Conservation (phyloP, 331 rosid genomes). For the Malus hybrid region DNA sequence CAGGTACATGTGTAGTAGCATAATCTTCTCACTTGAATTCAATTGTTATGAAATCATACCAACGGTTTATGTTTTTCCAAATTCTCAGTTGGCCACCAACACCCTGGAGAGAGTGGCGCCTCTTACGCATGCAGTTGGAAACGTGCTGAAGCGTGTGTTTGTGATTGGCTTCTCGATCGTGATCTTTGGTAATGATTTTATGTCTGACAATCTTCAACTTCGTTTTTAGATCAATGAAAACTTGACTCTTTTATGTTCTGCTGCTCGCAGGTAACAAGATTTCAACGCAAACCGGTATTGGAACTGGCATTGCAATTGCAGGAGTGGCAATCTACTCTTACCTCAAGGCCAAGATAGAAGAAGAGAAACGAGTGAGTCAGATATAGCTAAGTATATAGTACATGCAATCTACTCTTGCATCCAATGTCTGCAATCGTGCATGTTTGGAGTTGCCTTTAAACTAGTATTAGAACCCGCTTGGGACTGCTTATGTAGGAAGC, state of each 20-base stretch:
- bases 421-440: background rate
- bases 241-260: background rate
- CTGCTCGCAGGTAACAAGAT: conserved; percentile 71
- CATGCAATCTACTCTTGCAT: background rate
- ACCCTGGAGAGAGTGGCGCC: conserved; percentile 98
- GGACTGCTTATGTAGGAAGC: background rate
- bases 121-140: conserved; percentile 95
- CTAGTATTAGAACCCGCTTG: background rate
- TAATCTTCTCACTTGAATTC: background rate
- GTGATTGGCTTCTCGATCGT: conserved; percentile 89
- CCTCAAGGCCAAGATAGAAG: conserved; percentile 88
- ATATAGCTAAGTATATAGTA: background rate
- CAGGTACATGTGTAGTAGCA: conserved; percentile 40
- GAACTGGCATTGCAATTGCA: conserved; percentile 85
- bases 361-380: conserved; percentile 86
- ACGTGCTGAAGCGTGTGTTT: conserved; percentile 91
- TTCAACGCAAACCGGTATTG: conserved; percentile 90
- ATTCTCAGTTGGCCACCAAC: conserved; percentile 76
- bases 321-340: conserved; percentile 82
- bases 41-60: background rate
- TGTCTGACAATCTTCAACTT: background rate
- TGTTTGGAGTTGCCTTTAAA: background rate
- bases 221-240: background rate
- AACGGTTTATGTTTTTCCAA: conserved; percentile 1
- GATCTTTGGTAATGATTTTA: conserved; percentile 49